These are phyloP conservation scores for Termitomyces sp. DNA, from an alignment of 1,284 basidiomycete species.

Conservation along the genomic window DNA sequence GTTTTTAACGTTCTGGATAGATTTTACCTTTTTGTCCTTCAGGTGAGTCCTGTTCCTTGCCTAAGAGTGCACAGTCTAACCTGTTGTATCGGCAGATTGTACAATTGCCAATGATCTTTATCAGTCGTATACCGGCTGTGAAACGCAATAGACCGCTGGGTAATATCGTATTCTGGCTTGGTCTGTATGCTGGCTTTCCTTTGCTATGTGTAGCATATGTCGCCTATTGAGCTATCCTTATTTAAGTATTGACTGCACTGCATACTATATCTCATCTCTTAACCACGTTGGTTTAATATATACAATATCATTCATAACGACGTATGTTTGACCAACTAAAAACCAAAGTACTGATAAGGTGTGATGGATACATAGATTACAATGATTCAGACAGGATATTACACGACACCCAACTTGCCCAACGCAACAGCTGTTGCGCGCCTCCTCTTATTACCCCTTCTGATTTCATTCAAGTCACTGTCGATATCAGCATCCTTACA, in stretches of 20 bases:
- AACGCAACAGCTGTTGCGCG: constrained; percentile 39
- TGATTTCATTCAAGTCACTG: constrained; percentile 67
- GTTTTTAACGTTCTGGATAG: constrained; percentile 26
- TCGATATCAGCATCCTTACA: constrained; percentile 68
- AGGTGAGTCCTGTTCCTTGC: constrained; percentile 26
- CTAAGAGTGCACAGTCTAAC: neutral
- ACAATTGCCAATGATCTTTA: constrained; percentile 87
- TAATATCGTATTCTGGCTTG: constrained; percentile 90
- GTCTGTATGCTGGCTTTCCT: constrained; percentile 88
- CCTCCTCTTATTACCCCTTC: constrained; percentile 65
- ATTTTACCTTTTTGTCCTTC: constrained; percentile 73
- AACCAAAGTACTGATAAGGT: neutral
- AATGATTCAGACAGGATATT: neutral
- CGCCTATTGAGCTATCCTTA: constrained; percentile 45
- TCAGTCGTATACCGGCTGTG: constrained; percentile 74
- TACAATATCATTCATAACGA: neutral
- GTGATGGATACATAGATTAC: neutral
- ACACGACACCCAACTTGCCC: constrained; percentile 19
- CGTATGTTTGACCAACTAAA: neutral
- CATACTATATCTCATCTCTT: neutral
- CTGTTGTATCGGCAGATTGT: constrained; percentile 50
- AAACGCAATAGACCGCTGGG: constrained; percentile 77
- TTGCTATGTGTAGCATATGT: constrained; percentile 85
- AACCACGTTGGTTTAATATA: neutral
- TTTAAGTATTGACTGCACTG: neutral